These are phyloP conservation scores for Flueggea neowawraea DNA, from an alignment of 441 rosid species.

Conservation along the genomic window DNA sequence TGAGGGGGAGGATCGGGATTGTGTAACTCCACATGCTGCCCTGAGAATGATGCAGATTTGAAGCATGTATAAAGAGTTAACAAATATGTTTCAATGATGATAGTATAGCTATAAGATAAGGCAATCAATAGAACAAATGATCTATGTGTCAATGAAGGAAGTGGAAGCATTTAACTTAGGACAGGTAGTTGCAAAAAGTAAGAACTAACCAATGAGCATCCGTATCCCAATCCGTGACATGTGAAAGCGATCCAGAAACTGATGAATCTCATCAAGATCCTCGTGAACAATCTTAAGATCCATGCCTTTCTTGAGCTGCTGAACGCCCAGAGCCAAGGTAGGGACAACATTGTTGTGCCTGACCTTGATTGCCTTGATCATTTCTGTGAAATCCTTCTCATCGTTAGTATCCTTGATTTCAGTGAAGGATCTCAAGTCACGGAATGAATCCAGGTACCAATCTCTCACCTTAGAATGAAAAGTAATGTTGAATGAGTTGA, in stretches of 20 bases:
- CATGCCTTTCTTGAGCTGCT: constrained; percentile 85
- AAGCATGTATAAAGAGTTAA: constrained; percentile 7
- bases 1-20: constrained; percentile 85
- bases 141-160: no score
- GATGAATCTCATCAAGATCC: constrained; percentile 86
- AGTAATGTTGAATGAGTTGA: constrained; percentile 1
- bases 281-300: constrained; percentile 41
- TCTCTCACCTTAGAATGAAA: constrained; percentile 69
- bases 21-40: constrained; percentile 98
- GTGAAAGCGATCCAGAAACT: constrained; percentile 94
- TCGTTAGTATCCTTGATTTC: constrained; percentile 64
- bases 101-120: no score
- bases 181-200: not conserved
- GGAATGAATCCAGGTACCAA: constrained; percentile 97
- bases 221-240: constrained; percentile 97
- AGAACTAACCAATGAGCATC: constrained; percentile 83
- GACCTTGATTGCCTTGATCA: constrained; percentile 95
- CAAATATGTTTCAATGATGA: not conserved
- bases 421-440: constrained; percentile 81
- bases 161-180: no score
- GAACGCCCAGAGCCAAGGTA: constrained; percentile 93
- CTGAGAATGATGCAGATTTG: constrained; percentile 43
- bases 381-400: constrained; percentile 79
- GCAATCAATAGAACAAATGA: no score
- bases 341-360: constrained; percentile 98